A percentile compares a stretch with the other conserved stretches of the same genome.
Evolutionary conservation across 225 moss, liverwort and hornwort species (phyloP).

Genomic region (Climacium dendroides): DNA sequence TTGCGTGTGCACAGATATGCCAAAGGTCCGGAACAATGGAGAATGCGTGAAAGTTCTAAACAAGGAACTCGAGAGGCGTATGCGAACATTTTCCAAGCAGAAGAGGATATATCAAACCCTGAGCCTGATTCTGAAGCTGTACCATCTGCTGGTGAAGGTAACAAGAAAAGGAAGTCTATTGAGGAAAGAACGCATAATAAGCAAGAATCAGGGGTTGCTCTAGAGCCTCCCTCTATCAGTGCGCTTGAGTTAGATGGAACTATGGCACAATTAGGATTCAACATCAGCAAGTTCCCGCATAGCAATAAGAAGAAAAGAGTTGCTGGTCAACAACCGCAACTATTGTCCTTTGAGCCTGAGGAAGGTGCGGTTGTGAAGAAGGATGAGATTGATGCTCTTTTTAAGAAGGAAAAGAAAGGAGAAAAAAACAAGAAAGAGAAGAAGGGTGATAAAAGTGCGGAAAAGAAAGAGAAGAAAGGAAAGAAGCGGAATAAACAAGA

Average conservation of each 20-base stretch:
- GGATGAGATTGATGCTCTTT: slow-evolving; percentile 47
- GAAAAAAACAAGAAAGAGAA: background rate
- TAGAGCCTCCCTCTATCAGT: slow-evolving; percentile 14
- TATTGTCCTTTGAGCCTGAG: slow-evolving; percentile 21
- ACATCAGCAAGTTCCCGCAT: slow-evolving; percentile 17
- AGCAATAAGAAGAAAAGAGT: slow-evolving; percentile 28
- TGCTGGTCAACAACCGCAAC: background rate
- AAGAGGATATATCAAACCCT: background rate
- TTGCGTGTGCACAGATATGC: slow-evolving; percentile 36
- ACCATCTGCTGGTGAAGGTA: slow-evolving; percentile 4
- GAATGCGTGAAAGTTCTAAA: slow-evolving; percentile 72
- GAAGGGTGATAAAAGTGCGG: background rate
- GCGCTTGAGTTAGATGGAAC: slow-evolving; percentile 41
- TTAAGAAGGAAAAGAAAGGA: slow-evolving; percentile 29
- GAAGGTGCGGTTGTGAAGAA: slow-evolving; percentile 21
- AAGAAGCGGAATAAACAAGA: slow-evolving; percentile 5
- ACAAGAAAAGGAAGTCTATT: slow-evolving; percentile 24
- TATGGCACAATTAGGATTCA: slow-evolving; percentile 43
- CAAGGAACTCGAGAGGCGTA: slow-evolving; percentile 52
- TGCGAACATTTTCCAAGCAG: slow-evolving; percentile 35
- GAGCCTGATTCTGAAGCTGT: background rate
- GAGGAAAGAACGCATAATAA: background rate
- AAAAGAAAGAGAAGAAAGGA: slow-evolving; percentile 17
- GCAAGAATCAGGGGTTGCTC: background rate
- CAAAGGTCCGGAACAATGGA: slow-evolving; percentile 90